phyloP scores from a whole-genome alignment of 2,329 filamentous ascomycete species.

The Amesomyces nigricolor region DNA sequence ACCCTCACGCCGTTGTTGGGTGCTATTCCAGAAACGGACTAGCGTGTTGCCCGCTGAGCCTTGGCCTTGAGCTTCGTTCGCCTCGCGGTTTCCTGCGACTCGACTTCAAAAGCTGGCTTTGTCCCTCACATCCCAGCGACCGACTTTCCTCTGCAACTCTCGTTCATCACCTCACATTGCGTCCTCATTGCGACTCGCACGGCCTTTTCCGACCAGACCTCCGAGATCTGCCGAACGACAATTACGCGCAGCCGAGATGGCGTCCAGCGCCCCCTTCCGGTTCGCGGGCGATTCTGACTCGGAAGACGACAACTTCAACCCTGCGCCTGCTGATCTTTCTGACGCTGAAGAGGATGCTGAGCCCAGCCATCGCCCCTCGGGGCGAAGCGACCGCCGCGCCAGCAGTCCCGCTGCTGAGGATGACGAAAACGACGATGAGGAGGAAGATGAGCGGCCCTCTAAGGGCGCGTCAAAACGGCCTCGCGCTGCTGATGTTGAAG shows the following conservation, averaged over 20 bases:
- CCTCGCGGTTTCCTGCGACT: conserved; percentile 7
- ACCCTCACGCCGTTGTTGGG: neutral
- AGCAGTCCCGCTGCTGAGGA: conserved; percentile 40
- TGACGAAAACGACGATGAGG: conserved; percentile 41
- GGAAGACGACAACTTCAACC: conserved; percentile 87
- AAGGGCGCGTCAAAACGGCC: conserved; percentile 25
- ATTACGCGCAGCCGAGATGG: conserved; percentile 35
- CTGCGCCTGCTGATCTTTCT: conserved; percentile 65
- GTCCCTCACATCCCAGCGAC: conserved; percentile 1
- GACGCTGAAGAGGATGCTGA: conserved; percentile 59
- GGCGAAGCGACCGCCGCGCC: conserved; percentile 36
- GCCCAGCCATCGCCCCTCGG: neutral
- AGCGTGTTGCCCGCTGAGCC: neutral
- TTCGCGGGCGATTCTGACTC: conserved; percentile 61
- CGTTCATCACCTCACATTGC: neutral
- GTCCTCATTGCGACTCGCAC: neutral
- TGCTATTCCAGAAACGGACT: neutral
- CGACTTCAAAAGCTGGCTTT: conserved; percentile 10
- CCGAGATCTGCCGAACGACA: neutral
- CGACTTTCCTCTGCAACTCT: neutral
- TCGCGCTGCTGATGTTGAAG: conserved; percentile 34
- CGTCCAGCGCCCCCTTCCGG: conserved; percentile 39
- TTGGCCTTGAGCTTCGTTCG: conserved; percentile 5
- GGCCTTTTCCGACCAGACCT: neutral
- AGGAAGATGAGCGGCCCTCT: conserved; percentile 33